Conservation (phyloP, 768 basidiomycete genomes). For the Termitomyces sp. region DNA sequence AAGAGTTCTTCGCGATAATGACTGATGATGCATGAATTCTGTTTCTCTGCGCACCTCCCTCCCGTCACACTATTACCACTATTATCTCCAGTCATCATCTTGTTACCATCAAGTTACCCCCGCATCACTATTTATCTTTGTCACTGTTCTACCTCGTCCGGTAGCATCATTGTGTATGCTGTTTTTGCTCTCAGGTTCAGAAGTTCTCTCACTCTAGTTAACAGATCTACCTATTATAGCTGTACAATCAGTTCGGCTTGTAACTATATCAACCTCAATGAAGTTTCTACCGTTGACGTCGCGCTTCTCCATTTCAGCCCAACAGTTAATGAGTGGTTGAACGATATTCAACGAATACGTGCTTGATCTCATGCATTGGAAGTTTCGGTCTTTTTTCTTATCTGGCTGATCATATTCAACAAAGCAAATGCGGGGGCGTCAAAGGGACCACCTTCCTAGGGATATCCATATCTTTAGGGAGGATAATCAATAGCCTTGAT, state of each 20-base stretch:
- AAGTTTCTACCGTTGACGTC: not conserved
- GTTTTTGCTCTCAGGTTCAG: not conserved
- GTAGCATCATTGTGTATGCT: conserved; percentile 9
- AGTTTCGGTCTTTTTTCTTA: not conserved
- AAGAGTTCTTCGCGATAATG: conserved; percentile 97
- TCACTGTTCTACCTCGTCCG: conserved; percentile 2
- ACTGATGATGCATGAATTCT: conserved; percentile 71
- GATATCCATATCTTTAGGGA: too few relatives aligned
- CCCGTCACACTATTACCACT: not conserved
- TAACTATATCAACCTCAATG: conserved; percentile 2
- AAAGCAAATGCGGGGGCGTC: too few relatives aligned
- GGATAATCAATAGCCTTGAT: too few relatives aligned
- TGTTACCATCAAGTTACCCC: conserved; percentile 7
- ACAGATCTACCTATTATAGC: conserved; percentile 7
- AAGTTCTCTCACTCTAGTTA: not conserved
- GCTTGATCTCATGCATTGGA: not conserved
- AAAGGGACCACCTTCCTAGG: not conserved
- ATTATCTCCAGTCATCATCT: conserved; percentile 6
- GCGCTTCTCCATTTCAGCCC: not conserved
- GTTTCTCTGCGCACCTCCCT: not conserved
- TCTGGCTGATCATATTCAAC: not conserved
- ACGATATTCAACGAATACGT: not conserved
- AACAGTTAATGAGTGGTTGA: not conserved
- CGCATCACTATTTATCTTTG: conserved; percentile 6
- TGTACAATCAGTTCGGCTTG: conserved; percentile 5